Conservation (phyloP, 2,329 filamentous ascomycete species). For the Colletotrichum agaves region DNA sequence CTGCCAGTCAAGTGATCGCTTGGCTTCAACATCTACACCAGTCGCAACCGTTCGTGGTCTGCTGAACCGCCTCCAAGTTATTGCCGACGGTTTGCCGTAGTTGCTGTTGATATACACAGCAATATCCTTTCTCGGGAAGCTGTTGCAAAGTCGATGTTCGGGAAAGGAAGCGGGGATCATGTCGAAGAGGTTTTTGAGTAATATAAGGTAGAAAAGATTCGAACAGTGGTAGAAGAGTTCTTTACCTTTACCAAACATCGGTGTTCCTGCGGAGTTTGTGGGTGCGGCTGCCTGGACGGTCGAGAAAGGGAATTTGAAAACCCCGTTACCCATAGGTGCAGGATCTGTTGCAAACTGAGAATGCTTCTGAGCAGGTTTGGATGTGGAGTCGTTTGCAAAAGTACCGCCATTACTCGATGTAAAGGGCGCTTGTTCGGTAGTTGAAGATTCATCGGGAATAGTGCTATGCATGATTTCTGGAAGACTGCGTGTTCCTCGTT, state of each 20-base stretch:
- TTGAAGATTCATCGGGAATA: constrained; percentile 54
- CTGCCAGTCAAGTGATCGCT: background rate
- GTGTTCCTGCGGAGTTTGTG: constrained; percentile 11
- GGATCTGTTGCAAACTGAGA: constrained; percentile 8
- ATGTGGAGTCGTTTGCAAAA: constrained; percentile 19
- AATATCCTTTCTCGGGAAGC: background rate
- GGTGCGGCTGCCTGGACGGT: constrained; percentile 2
- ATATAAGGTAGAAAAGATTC: background rate
- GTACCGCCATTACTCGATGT: background rate
- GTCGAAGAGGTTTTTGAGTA: background rate
- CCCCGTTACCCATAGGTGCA: background rate
- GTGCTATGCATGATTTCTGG: constrained; percentile 67
- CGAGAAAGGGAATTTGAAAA: constrained; percentile 17
- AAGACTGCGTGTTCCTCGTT: constrained; percentile 63
- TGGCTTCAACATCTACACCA: too few species aligned
- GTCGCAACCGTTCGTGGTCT: too few species aligned
- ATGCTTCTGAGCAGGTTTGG: constrained; percentile 5
- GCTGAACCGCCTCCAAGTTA: too few species aligned
- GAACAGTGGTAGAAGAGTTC: constrained; percentile 12
- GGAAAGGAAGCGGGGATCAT: background rate
- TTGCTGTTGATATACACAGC: background rate
- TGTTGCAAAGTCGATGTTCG: background rate
- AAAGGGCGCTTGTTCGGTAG: background rate
- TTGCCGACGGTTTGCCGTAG: too few species aligned
- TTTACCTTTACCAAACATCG: constrained; percentile 30